Evolutionary conservation across 2,329 filamentous ascomycete genomes (phyloP), one percentile per base, ranked within the genome.

Genomic region (Fusarium sterilihyphosum): DNA sequence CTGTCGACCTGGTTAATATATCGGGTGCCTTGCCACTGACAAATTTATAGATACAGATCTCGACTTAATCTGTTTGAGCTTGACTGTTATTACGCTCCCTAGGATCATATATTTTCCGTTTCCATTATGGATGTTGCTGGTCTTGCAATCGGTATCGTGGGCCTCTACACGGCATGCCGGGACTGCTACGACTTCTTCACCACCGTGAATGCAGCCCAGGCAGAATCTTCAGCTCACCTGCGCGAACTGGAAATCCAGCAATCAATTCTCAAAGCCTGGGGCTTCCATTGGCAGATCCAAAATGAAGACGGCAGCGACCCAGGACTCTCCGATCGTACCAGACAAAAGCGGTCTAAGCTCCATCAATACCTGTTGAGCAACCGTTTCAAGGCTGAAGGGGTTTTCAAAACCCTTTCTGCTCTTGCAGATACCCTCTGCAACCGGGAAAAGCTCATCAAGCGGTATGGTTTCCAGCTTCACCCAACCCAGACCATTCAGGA

Each of bases 81-180:
- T 18, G 3, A 6, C 24, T 20, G 4, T 26, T 12, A 5, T 6
- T 8, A 14, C 17, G 8, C 24, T 4, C 24, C 3, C 3, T 14
- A 26, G 24, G 5, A 9, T 0, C 2, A 31, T 8, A 22, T 49
- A 29, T 7, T 11, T 3, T 47, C 5, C 6, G 3, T 14, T 4
- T 29, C 18, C 18, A 47, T 29, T 5, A 47, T 47, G 44, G 44
- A 47, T 10, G 44, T 29, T 1, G 44, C 44, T 3, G 44, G 44
- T 22, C 44, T 47, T 11, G 44, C 44, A 16, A 47, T 47, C 18
- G 44, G 44, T 1, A 47, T 47, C 8, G 44, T 22, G 6, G 18
- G 44, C 18, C 24, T 47, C 8, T 47, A 47, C 26, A 29, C 44
- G 3, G 44, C 44, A 16, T 47, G 44, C 0, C 24, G 44, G 44